A percentile compares a stretch with the other conserved stretches of the same genome.
Conservation (phyloP, 495 filamentous ascomycete species). For the Umbilicaria muhlenbergii region DNA sequence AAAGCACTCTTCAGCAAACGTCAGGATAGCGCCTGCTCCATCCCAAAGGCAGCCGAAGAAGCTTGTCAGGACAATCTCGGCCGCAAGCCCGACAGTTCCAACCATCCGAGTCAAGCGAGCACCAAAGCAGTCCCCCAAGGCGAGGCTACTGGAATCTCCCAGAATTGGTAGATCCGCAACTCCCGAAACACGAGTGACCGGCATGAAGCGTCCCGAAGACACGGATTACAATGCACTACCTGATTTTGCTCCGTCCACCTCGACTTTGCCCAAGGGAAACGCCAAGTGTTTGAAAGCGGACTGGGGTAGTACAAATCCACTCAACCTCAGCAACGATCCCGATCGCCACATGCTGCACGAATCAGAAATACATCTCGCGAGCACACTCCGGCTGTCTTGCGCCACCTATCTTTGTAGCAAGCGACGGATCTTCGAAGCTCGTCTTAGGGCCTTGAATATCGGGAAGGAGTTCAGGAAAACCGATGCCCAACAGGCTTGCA, state of each 20-base stretch:
- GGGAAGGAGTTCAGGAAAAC: conserved; percentile 92
- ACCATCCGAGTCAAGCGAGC: conserved; percentile 29
- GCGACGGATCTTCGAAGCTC: conserved; percentile 74
- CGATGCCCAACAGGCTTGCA: conserved; percentile 92
- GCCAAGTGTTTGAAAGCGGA: conserved; percentile 63
- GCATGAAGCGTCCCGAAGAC: conserved; percentile 56
- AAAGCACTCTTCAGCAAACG: conserved; percentile 1
- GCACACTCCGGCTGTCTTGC: conserved; percentile 68
- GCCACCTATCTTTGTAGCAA: conserved; percentile 92
- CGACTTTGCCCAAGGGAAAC: conserved; percentile 46
- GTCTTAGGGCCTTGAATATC: conserved; percentile 49
- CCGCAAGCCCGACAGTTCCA: conserved; percentile 10
- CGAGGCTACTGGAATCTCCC: conserved; percentile 27
- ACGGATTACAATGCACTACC: conserved; percentile 67
- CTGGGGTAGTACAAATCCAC: conserved; percentile 61
- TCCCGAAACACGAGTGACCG: conserved; percentile 27
- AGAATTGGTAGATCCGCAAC: conserved; percentile 21
- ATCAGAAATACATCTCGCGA: conserved; percentile 64
- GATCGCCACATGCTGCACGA: conserved; percentile 62
- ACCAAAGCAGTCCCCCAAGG: conserved; percentile 22
- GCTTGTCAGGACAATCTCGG: conserved; percentile 5
- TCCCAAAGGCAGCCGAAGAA: conserved; percentile 20
- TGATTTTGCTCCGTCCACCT: conserved; percentile 61
- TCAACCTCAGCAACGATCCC: conserved; percentile 69
- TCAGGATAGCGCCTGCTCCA: conserved; percentile 14